Base-by-base conservation (phyloP, 129 eudicot species). In the Flaveria linearis region DNA sequence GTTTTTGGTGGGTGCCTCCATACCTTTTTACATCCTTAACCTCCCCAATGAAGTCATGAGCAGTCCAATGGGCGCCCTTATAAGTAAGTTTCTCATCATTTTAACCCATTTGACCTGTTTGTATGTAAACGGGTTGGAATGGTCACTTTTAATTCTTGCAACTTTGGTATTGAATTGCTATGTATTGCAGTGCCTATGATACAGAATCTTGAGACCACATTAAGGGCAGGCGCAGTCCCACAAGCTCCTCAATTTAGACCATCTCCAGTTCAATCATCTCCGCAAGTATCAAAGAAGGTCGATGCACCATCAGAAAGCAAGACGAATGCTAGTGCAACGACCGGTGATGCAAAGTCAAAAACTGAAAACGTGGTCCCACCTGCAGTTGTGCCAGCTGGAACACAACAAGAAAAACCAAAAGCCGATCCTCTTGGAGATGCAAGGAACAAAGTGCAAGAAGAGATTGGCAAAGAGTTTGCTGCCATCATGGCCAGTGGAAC, bases 21-120 rank as follows among this genome's bases (percentile, higher is more conserved):
- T 94, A 69, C 97, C 98, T 0, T 97, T 89, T 7, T 87, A 91
- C 82, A 94, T 94, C 63, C 69, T 89, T 73, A 88, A 88, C 79
- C 96, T 94, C 25, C 98, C 97, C 9, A 87, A 87, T 47, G 98
- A 94, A 86, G 97, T 94, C 71, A 78, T 86, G 93, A 83, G 82
- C 76, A 94, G 98, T 60, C 98, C 97, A 33, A 87, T 84, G 96
- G 96, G 97, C 70, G 84, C 89, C 28, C 83, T 94, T 36, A 85
- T 94, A 18, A 62, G 98, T 94, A 86, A 88, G 96, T 52, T 55
- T 30, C 33, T 45, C 12, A 9, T 8, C 50, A 9, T 45, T 45
- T 51, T 53, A 53, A 43, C 9, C 36, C 7, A 12, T 36, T 30
- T 30, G 14, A 17, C 66, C 64, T 23, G 0, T 51, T 23, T 26